Conservation (phyloP, 192 early-diverging fungal genomes). For the Coemansia sp. region DNA sequence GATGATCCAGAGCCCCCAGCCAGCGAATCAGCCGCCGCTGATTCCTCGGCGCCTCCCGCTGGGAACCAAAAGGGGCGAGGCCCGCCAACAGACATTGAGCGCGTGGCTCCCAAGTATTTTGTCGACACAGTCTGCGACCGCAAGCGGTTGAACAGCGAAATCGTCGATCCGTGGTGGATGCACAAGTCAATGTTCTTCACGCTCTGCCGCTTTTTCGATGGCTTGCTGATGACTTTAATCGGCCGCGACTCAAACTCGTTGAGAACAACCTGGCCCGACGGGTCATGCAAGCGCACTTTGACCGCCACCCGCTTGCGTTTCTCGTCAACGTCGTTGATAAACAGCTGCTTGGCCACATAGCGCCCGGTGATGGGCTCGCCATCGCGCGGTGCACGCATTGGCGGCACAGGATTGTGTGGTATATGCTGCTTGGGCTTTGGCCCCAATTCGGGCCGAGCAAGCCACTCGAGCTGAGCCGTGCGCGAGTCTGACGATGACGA, state of each 20-base stretch:
- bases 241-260: slow-evolving; percentile 73
- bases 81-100: slow-evolving; percentile 52
- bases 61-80: slow-evolving; percentile 55
- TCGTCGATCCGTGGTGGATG: slow-evolving; percentile 80
- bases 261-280: slow-evolving; percentile 56
- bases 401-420: slow-evolving; percentile 23
- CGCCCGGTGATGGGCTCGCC: slow-evolving; percentile 61
- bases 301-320: slow-evolving; percentile 79
- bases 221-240: slow-evolving; percentile 91
- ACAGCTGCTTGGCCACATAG: slow-evolving; percentile 79
- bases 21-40: background rate
- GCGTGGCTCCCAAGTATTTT: slow-evolving; percentile 68
- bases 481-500: slow-evolving; percentile 15
- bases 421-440: slow-evolving; percentile 46
- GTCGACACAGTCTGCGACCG: slow-evolving; percentile 89
- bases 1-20: background rate
- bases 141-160: slow-evolving; percentile 87
- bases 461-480: slow-evolving; percentile 48
- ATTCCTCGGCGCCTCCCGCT: slow-evolving; percentile 12
- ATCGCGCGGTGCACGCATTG: slow-evolving; percentile 39
- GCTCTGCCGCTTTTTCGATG: slow-evolving; percentile 85
- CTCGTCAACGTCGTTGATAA: slow-evolving; percentile 82
- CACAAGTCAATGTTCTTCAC: slow-evolving; percentile 80
- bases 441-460: slow-evolving; percentile 43
- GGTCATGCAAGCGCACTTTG: slow-evolving; percentile 67